Evolutionary conservation across 176 grass and related monocot genomes (phyloP), one percentile per base, ranked within the genome.

Genomic region (Ensete glaucum): DNA sequence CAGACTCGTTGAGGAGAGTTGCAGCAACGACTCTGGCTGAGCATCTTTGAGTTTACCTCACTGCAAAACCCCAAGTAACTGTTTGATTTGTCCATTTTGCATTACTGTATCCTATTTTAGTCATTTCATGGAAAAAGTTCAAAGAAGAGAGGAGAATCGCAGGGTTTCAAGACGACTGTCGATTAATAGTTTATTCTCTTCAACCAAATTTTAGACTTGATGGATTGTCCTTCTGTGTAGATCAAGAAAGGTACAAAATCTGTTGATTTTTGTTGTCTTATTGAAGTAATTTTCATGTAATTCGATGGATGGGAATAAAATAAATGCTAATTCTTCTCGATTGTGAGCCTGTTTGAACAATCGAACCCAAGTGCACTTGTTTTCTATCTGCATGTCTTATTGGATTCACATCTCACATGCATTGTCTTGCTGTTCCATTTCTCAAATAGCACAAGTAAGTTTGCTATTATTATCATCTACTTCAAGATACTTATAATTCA

Each of bases 1-100:
- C 83, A 11, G 73, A 82, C 20, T 90, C 88, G 17, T 83, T 98
- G 82, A 93, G 87, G 79, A 85, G 84, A 80, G 76, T 93, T 75
- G 87, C 88, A 2, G 71, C 79, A 1, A 74, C 67, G 16, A 88
- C 91, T 73, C 77, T 97, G 78, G 82, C 90, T 48, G 80, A 93
- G 27, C 22, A 74, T 78, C 20, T 81, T 77, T 86, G 53, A 74
- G 22, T 8, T 64, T 10, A 8, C 2, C 34, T 43, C 34, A 43
- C 34, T 43, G 34, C 34, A 43, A 43, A 43, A 17, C 15, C 54
- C 8, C 54, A 13, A 15, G 54, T 57, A 13, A 17, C 17, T 17
- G 54, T 57, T 57, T 57, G 54, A 19, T 57, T 57, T 16, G 54
- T 57, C 17, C 54, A 57, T 57, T 57, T 57, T 15, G 6, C 34